phyloP scores from a whole-genome alignment of 2,329 filamentous ascomycete species.

The Sphaerulina musiva region DNA sequence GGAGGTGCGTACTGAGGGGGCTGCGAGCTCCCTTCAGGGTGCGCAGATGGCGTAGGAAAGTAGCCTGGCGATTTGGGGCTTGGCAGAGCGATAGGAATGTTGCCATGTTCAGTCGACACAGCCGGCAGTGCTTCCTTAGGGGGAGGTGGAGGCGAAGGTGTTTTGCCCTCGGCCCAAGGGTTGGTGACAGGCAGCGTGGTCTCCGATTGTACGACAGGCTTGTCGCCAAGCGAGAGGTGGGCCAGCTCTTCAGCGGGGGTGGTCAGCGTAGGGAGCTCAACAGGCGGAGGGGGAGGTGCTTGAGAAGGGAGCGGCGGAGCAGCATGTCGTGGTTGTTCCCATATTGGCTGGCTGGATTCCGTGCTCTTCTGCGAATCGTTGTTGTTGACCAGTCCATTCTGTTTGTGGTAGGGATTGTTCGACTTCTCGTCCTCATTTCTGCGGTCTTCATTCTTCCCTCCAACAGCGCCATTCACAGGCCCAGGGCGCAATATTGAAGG shows the following conservation, averaged over 20 bases:
- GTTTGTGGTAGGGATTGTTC: constrained; percentile 21
- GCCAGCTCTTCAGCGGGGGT: constrained; percentile 39
- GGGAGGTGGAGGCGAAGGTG: constrained; percentile 14
- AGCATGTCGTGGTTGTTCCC: constrained; percentile 31
- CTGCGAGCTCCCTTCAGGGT: background rate
- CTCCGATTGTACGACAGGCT: constrained; percentile 14
- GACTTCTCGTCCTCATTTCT: constrained; percentile 24
- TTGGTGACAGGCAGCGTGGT: constrained; percentile 18
- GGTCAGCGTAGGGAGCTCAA: constrained; percentile 38
- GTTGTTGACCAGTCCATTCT: constrained; percentile 9
- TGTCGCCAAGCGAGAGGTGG: constrained; percentile 32
- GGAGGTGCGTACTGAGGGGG: constrained; percentile 22
- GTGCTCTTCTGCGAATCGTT: background rate
- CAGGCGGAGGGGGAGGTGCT: constrained; percentile 25
- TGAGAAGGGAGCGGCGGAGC: constrained; percentile 19
- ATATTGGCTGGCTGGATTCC: constrained; percentile 36
- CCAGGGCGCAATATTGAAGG: constrained; percentile 27
- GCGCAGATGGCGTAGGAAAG: constrained; percentile 10
- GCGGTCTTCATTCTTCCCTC: constrained; percentile 14
- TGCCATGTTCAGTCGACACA: constrained; percentile 4
- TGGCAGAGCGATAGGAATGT: constrained; percentile 3
- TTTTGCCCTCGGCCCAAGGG: constrained; percentile 17
- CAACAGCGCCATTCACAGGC: constrained; percentile 15
- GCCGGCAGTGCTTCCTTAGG: constrained; percentile 20
- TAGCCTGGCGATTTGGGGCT: background rate